phyloP scores from a whole-genome alignment of 768 basidiomycete species.

The Russula olivacea region DNA sequence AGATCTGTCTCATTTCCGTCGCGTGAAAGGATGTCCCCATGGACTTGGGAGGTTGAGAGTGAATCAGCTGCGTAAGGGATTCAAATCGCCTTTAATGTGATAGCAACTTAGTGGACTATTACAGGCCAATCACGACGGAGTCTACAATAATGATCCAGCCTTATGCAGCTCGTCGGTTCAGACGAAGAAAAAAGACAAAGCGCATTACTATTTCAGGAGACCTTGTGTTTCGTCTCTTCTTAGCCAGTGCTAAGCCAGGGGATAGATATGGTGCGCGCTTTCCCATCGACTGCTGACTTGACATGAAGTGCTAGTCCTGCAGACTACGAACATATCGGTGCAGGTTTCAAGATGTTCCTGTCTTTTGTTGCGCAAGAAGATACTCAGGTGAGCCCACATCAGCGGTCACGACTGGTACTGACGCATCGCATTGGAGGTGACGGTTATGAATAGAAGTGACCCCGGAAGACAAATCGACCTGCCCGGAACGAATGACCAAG shows the following conservation, averaged over 20 bases:
- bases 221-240: not conserved
- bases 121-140: conserved; percentile 13
- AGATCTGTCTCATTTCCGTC: not conserved
- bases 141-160: conserved; percentile 11
- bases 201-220: conserved; percentile 11
- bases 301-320: not conserved
- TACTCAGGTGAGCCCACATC: not conserved
- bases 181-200: conserved; percentile 9
- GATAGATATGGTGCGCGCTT: conserved; percentile 9
- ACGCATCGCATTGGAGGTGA: not conserved
- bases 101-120: not conserved
- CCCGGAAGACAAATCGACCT: not conserved
- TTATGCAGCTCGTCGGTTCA: conserved; percentile 8
- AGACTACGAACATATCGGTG: not conserved
- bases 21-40: not conserved
- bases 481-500: not conserved
- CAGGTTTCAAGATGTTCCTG: not conserved
- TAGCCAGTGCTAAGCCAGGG: not conserved
- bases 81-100: not conserved
- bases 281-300: not conserved
- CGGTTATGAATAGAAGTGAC: not conserved
- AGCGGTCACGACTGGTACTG: not conserved
- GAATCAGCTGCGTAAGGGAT: conserved; percentile 2
- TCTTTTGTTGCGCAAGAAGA: not conserved
- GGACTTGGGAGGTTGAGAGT: conserved; percentile 9